These are phyloP conservation scores for Mycena pura DNA, from an alignment of 768 basidiomycete genomes.

Conservation along the genomic window DNA sequence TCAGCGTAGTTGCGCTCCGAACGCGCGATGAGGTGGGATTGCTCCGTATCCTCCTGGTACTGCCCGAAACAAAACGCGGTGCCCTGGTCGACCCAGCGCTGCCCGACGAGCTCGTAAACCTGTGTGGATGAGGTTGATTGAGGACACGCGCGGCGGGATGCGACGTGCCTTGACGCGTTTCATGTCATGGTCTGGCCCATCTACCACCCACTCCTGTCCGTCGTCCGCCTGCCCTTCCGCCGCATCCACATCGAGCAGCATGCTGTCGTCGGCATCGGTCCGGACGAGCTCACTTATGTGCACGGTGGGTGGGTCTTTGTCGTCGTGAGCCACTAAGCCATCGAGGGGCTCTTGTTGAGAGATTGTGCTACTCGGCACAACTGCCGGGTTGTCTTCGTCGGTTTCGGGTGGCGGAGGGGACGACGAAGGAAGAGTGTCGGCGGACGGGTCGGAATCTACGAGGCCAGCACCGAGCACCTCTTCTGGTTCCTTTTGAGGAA, in stretches of 20 bases:
- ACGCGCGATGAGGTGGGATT: constrained; percentile 85
- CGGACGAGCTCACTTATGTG: constrained; percentile 42
- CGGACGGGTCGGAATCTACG: constrained; percentile 32
- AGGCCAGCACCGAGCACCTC: constrained; percentile 35
- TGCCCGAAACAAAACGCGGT: constrained; percentile 96
- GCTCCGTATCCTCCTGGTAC: constrained; percentile 76
- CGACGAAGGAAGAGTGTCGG: constrained; percentile 35
- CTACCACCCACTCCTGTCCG: constrained; percentile 64
- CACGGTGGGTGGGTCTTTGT: constrained; percentile 46
- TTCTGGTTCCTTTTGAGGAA: constrained; percentile 4
- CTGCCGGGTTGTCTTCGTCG: constrained; percentile 21
- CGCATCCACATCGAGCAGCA: constrained; percentile 49
- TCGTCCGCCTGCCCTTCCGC: constrained; percentile 58
- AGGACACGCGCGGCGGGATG: no score
- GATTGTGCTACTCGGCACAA: constrained; percentile 25
- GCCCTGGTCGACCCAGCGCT: constrained; percentile 94
- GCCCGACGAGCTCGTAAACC: constrained; percentile 94
- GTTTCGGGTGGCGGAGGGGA: constrained; percentile 15
- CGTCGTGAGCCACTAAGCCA: constrained; percentile 27
- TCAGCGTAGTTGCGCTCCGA: constrained; percentile 76
- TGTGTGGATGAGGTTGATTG: constrained; percentile 45
- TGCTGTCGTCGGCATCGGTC: constrained; percentile 49
- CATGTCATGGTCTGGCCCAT: constrained; percentile 68
- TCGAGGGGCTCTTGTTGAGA: constrained; percentile 6
- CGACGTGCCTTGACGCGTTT: constrained; percentile 83